A percentile compares a stretch with the other conserved stretches of the same genome.
phyloP scores from a whole-genome alignment of 2,329 filamentous ascomycete species.

The Penicillium hesseltinei region DNA sequence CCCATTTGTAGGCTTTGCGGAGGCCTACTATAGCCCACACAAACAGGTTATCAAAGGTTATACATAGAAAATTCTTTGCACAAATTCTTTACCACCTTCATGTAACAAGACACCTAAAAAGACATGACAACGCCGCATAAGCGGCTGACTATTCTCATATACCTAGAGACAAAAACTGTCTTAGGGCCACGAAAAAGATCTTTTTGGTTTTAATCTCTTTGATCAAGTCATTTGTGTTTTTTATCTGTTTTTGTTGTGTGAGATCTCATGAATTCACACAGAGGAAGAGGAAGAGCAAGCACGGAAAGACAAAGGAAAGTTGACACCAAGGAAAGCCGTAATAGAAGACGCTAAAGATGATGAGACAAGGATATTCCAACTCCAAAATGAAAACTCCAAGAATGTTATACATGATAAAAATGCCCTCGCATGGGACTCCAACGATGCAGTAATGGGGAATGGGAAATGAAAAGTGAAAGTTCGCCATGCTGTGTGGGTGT shows the following conservation, averaged over 20 bases:
- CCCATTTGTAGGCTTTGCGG: no score
- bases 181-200: no score
- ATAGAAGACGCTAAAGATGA: conserved; percentile 4
- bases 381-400: conserved; percentile 13
- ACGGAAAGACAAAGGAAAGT: not conserved
- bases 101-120: no score
- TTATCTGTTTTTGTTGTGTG: not conserved
- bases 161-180: no score
- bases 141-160: no score
- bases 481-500: not conserved
- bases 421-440: conserved; percentile 8
- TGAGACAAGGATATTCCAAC: conserved; percentile 10
- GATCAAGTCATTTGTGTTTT: not conserved
- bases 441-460: conserved; percentile 12
- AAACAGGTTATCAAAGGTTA: no score
- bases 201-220: not conserved
- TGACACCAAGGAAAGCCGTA: not conserved
- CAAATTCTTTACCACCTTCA: no score
- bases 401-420: conserved; percentile 21
- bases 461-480: not conserved
- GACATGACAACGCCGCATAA: no score
- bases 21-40: not conserved
- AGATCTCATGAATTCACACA: not conserved
- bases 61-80: no score
- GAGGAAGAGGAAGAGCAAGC: not conserved